phyloP scores from a whole-genome alignment of 2,329 filamentous ascomycete genomes.

The Phialophora chinensis region DNA sequence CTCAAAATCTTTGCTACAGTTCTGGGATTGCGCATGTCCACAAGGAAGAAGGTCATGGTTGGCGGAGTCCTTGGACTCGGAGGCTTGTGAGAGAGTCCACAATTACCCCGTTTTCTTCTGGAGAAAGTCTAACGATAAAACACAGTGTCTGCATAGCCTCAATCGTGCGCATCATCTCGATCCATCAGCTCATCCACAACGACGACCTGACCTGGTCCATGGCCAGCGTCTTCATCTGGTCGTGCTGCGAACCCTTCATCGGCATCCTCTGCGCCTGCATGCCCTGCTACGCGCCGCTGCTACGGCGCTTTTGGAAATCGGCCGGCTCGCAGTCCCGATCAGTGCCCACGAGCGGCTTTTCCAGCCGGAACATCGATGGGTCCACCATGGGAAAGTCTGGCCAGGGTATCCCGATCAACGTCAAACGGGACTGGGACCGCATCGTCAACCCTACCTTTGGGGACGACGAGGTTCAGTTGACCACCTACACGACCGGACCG shows the following conservation, averaged over 20 bases:
- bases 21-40: slow-evolving; percentile 14
- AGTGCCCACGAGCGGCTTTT: slow-evolving; percentile 17
- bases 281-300: slow-evolving; percentile 17
- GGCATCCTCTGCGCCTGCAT: slow-evolving; percentile 21
- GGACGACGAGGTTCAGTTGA: slow-evolving; percentile 16
- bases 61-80: slow-evolving; percentile 16
- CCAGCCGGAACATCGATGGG: slow-evolving; percentile 10
- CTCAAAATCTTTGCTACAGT: slow-evolving; percentile 17
- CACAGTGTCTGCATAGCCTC: slow-evolving; percentile 17
- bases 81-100: slow-evolving; percentile 10
- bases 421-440: slow-evolving; percentile 20
- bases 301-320: slow-evolving; percentile 18
- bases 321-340: slow-evolving; percentile 18
- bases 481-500: slow-evolving; percentile 10
- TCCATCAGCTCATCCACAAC: slow-evolving; percentile 17
- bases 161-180: slow-evolving; percentile 16
- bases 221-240: slow-evolving; percentile 20
- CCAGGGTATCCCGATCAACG: slow-evolving; percentile 16
- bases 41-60: slow-evolving; percentile 17
- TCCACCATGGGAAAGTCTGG: slow-evolving; percentile 14
- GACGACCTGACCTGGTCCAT: slow-evolving; percentile 20
- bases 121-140: slow-evolving; percentile 17
- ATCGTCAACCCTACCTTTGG: slow-evolving; percentile 19
- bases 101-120: slow-evolving; percentile 8
- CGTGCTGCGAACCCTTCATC: slow-evolving; percentile 19